Evolutionary conservation across 2,329 filamentous ascomycete species (phyloP).

Genomic region (Emmonsia crescens): DNA sequence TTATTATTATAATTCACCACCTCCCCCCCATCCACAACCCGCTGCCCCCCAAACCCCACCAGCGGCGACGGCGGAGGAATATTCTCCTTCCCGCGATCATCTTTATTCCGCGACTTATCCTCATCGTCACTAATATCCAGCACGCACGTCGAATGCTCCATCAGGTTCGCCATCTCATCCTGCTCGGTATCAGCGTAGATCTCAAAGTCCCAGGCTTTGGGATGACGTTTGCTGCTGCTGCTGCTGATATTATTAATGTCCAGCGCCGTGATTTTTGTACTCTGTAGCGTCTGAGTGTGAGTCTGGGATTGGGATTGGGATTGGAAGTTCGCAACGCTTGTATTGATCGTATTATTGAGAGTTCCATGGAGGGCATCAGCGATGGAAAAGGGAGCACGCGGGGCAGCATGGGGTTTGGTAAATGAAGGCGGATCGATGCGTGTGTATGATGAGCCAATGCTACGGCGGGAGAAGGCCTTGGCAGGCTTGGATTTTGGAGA

Average conservation of each 20-base stretch:
- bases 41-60: conserved; percentile 18
- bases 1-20: too few species aligned
- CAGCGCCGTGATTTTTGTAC: background rate
- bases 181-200: conserved; percentile 89
- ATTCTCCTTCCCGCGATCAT: conserved; percentile 81
- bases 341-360: conserved; percentile 34
- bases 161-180: conserved; percentile 81
- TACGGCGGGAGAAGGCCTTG: conserved; percentile 58
- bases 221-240: conserved; percentile 37
- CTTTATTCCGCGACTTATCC: conserved; percentile 42
- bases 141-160: conserved; percentile 79
- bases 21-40: conserved; percentile 15
- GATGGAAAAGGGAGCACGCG: conserved; percentile 65
- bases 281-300: background rate
- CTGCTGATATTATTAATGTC: background rate
- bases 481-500: conserved; percentile 60
- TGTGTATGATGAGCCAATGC: conserved; percentile 49
- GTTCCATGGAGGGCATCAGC: conserved; percentile 73
- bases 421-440: conserved; percentile 60
- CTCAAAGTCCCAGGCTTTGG: conserved; percentile 70
- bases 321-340: background rate
- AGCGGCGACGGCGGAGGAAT: conserved; percentile 59
- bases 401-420: conserved; percentile 34
- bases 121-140: conserved; percentile 88
- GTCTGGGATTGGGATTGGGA: background rate